Percentiles rank a stretch among this genome's conserved stretches.
phyloP scores from a whole-genome alignment of 2,329 filamentous ascomycete genomes.

The Penicillium sp. region DNA sequence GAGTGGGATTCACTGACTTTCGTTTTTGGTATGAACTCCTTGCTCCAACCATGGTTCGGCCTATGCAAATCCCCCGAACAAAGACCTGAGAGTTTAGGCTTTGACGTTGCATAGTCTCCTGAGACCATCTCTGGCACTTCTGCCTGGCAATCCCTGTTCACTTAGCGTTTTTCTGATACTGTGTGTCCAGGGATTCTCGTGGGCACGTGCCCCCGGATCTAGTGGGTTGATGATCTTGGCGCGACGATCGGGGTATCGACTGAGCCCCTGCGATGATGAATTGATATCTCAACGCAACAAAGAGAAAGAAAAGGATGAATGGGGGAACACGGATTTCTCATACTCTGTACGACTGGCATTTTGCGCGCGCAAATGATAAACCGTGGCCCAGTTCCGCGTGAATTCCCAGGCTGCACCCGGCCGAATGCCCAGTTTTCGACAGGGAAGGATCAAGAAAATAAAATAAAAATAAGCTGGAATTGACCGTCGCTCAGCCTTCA shows the following conservation, averaged over 20 bases:
- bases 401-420: constrained; percentile 18
- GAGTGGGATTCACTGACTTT: neutral
- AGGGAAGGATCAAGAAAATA: constrained; percentile 6
- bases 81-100: neutral
- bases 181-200: constrained; percentile 5
- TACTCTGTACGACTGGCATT: constrained; percentile 4
- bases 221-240: constrained; percentile 1
- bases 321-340: neutral
- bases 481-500: neutral
- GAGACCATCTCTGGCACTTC: constrained; percentile 4
- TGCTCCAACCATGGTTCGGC: constrained; percentile 14
- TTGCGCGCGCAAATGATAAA: constrained; percentile 3
- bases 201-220: constrained; percentile 19
- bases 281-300: constrained; percentile 7
- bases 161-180: neutral
- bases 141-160: neutral
- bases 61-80: constrained; percentile 11
- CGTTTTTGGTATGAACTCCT: constrained; percentile 15
- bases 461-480: neutral
- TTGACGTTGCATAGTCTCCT: constrained; percentile 16
- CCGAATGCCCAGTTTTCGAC: constrained; percentile 12
- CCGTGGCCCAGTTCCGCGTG: constrained; percentile 10
- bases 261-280: neutral
- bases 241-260: neutral
- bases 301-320: neutral